Evolutionary conservation across 2,329 filamentous ascomycete genomes (phyloP).

Genomic region (Dendryphion nanum): DNA sequence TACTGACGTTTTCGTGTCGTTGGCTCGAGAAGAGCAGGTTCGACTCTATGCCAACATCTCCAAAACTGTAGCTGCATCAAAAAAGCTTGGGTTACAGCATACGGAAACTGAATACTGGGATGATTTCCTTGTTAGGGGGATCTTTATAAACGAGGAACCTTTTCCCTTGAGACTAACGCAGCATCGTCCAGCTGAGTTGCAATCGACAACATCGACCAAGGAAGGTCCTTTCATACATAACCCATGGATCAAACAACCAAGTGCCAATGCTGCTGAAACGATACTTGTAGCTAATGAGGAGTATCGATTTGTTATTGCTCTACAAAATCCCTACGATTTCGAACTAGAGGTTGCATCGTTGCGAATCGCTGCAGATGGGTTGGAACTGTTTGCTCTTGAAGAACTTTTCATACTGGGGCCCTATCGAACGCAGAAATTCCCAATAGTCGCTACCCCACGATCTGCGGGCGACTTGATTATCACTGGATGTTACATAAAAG

Average conservation of each 20-base stretch:
- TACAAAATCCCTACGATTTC: conserved; percentile 94
- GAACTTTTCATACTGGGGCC: conserved; percentile 72
- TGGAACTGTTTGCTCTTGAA: conserved; percentile 65
- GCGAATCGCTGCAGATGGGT: conserved; percentile 69
- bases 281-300: conserved; percentile 77
- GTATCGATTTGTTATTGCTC: conserved; percentile 73
- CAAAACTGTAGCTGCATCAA: conserved; percentile 76
- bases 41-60: conserved; percentile 82
- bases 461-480: conserved; percentile 68
- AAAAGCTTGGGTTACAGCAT: conserved; percentile 67
- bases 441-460: conserved; percentile 67
- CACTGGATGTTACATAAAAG: conserved; percentile 74
- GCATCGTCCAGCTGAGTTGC: conserved; percentile 33
- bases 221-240: conserved; percentile 91
- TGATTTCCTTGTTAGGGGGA: conserved; percentile 85
- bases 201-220: conserved; percentile 35
- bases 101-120: conserved; percentile 92
- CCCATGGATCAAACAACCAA: conserved; percentile 73
- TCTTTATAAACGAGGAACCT: conserved; percentile 56
- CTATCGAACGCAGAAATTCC: conserved; percentile 77
- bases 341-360: conserved; percentile 87
- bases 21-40: conserved; percentile 80
- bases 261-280: conserved; percentile 57
- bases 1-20: conserved; percentile 67
- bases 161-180: conserved; percentile 27